Conservation (phyloP, 1,284 basidiomycete genomes). For the Microbotryomycetes sp. region DNA sequence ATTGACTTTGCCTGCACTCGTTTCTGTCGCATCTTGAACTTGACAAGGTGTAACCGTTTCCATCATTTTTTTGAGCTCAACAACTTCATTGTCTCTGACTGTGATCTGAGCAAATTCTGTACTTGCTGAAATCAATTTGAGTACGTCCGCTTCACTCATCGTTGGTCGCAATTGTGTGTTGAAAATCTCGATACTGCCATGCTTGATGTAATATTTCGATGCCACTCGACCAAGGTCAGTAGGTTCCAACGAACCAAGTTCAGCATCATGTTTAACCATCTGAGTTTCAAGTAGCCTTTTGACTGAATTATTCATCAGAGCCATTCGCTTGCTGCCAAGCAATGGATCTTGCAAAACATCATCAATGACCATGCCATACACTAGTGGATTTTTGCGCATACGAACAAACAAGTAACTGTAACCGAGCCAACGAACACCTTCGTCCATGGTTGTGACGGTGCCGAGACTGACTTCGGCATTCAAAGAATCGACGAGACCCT, state of each 20-base stretch:
- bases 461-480: slow-evolving; percentile 96
- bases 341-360: slow-evolving; percentile 68
- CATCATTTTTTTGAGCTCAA: slow-evolving; percentile 71
- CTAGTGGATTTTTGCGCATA: slow-evolving; percentile 85
- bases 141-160: slow-evolving; percentile 92
- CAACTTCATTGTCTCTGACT: slow-evolving; percentile 78
- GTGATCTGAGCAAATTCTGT: slow-evolving; percentile 98
- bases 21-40: slow-evolving; percentile 71
- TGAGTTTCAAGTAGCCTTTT: slow-evolving; percentile 61
- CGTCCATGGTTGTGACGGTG: slow-evolving; percentile 78
- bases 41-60: slow-evolving; percentile 65
- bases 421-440: slow-evolving; percentile 91
- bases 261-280: slow-evolving; percentile 76
- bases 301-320: slow-evolving; percentile 67
- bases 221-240: slow-evolving; percentile 91
- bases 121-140: slow-evolving; percentile 78
- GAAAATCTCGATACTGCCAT: slow-evolving; percentile 83
- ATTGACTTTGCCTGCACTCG: slow-evolving; percentile 86
- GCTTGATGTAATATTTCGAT: slow-evolving; percentile 89
- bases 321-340: slow-evolving; percentile 65
- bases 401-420: slow-evolving; percentile 97
- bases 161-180: slow-evolving; percentile 69
- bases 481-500: slow-evolving; percentile 81
- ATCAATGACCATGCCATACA: slow-evolving; percentile 81
- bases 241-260: slow-evolving; percentile 59